These are phyloP conservation scores for Musa acuminata DNA, from an alignment of 176 grass and related monocot genomes.

Conservation along the genomic window DNA sequence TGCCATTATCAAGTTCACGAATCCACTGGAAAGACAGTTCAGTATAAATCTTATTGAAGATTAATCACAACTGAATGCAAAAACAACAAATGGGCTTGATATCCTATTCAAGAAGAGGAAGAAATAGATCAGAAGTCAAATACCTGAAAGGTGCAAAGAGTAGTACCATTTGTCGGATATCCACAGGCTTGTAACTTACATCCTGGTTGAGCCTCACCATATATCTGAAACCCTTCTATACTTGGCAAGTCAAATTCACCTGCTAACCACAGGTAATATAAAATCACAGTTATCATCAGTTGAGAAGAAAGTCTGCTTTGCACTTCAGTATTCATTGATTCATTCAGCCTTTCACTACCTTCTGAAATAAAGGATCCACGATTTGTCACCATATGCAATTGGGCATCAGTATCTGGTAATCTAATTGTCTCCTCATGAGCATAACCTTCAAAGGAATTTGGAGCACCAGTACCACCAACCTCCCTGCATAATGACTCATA, in stretches of 20 bases:
- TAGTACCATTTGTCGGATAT: slow-evolving; percentile 80
- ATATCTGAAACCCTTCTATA: slow-evolving; percentile 89
- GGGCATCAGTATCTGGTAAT: slow-evolving; percentile 29
- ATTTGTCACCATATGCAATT: slow-evolving; percentile 23
- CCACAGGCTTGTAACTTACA: slow-evolving; percentile 56
- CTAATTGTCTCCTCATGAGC: slow-evolving; percentile 25
- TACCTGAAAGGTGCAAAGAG: slow-evolving; percentile 97
- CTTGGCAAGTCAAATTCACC: slow-evolving; percentile 51
- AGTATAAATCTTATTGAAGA: background rate
- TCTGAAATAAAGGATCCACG: slow-evolving; percentile 37
- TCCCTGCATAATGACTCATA: slow-evolving; percentile 39
- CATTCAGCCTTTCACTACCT: slow-evolving; percentile 45
- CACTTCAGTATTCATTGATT: slow-evolving; percentile 2
- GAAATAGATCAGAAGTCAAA: background rate
- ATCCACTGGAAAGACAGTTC: slow-evolving; percentile 62
- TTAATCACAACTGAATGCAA: slow-evolving; percentile 10
- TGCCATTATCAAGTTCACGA: slow-evolving; percentile 74
- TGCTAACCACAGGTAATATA: slow-evolving; percentile 18
- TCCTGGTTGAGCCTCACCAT: slow-evolving; percentile 56
- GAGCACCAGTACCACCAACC: slow-evolving; percentile 26
- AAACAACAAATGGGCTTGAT: slow-evolving; percentile 13
- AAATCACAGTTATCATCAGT: slow-evolving; percentile 20
- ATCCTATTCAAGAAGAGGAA: background rate
- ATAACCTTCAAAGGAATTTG: slow-evolving; percentile 52
- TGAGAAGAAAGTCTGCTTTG: slow-evolving; percentile 23